These are phyloP conservation scores for Parafenestella ontariensis DNA, from an alignment of 2,329 filamentous ascomycete genomes.

Conservation along the genomic window DNA sequence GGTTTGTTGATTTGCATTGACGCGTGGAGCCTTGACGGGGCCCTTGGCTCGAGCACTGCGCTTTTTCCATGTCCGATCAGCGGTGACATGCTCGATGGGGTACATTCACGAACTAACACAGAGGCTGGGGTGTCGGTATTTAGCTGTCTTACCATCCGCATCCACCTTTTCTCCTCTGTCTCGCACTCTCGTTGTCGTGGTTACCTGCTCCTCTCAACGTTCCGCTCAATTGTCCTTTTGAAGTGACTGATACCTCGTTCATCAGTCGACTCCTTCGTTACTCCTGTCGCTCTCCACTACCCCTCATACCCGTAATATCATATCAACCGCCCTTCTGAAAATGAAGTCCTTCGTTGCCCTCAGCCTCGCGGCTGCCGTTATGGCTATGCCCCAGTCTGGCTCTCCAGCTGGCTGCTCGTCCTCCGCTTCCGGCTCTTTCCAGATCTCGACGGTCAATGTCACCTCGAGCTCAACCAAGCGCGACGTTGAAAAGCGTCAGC, in stretches of 20 bases:
- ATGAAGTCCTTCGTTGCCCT: constrained; percentile 44
- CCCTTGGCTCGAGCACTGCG: constrained; percentile 25
- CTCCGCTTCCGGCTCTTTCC: constrained; percentile 63
- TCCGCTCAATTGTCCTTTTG: constrained; percentile 7
- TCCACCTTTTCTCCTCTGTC: constrained; percentile 13
- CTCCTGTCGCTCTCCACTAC: constrained; percentile 18
- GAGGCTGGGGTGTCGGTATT: constrained; percentile 31
- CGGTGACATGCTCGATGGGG: constrained; percentile 31
- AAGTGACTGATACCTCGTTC: constrained; percentile 48
- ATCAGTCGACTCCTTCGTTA: constrained; percentile 42
- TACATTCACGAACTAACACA: constrained; percentile 23
- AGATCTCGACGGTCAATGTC: constrained; percentile 63
- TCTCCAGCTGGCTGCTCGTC: constrained; percentile 61
- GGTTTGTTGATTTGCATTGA: constrained; percentile 30
- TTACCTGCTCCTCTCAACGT: constrained; percentile 22
- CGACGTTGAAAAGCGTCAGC: constrained; percentile 35
- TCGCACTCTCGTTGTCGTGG: constrained; percentile 36
- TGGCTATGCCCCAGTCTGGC: constrained; percentile 38
- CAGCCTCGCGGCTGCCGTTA: constrained; percentile 37
- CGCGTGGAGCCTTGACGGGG: constrained; percentile 36
- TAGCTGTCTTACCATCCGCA: constrained; percentile 32
- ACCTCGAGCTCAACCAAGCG: constrained; percentile 40
- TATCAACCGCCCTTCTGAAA: constrained; percentile 19
- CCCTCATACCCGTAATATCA: constrained; percentile 12
- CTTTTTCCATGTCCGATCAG: constrained; percentile 24